Evolutionary conservation across 257 asterid genomes (phyloP).

Genomic region (Sherardia arvensis): DNA sequence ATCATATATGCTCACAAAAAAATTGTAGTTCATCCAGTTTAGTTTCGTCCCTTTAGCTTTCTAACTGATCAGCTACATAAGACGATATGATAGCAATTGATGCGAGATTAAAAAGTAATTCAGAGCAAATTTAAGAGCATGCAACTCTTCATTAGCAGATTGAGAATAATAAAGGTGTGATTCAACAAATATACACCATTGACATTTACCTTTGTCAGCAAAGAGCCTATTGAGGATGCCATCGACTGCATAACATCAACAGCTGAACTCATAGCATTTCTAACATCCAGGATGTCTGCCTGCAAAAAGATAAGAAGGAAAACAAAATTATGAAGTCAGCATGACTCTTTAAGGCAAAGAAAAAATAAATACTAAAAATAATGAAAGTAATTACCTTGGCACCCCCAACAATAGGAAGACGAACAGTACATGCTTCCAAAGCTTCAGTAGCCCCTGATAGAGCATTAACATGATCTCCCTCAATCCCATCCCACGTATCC

Average conservation of each 20-base stretch:
- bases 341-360: slow-evolving; percentile 6
- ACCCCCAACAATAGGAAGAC: slow-evolving; percentile 65
- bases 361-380: background rate
- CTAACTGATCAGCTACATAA: background rate
- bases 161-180: background rate
- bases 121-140: background rate
- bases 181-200: background rate
- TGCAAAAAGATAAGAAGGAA: slow-evolving; percentile 22
- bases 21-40: background rate
- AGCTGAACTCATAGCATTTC: slow-evolving; percentile 63
- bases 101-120: background rate
- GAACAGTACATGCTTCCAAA: slow-evolving; percentile 54
- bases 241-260: slow-evolving; percentile 76
- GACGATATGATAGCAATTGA: background rate
- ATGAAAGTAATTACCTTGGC: slow-evolving; percentile 42
- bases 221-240: slow-evolving; percentile 61
- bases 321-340: background rate
- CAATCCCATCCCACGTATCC: slow-evolving; percentile 51
- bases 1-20: background rate
- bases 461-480: slow-evolving; percentile 46
- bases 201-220: slow-evolving; percentile 42
- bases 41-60: too few species aligned
- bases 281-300: slow-evolving; percentile 55
- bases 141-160: background rate
- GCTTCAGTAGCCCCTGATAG: slow-evolving; percentile 52